phyloP scores from a whole-genome alignment of 306 rosid species.

The Chamaecrista fasciculata region DNA sequence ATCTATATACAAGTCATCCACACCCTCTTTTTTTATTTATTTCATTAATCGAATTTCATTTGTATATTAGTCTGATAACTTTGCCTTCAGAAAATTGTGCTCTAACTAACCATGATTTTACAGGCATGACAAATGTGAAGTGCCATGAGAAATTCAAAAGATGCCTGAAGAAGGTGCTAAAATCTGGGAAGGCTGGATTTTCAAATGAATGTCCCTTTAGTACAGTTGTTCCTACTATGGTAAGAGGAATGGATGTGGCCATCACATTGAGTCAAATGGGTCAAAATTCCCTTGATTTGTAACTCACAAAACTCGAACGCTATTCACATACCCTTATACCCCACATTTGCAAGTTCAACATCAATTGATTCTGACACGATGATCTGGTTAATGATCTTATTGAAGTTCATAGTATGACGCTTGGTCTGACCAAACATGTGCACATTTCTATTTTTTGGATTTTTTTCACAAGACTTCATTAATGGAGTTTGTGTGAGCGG shows the following conservation, averaged over 20 bases:
- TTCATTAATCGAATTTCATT: no score
- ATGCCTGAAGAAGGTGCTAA: conserved; percentile 61
- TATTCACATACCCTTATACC: no score
- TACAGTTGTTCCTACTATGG: conserved; percentile 67
- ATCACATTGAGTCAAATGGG: conserved; percentile 69
- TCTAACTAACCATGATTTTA: conserved; percentile 24
- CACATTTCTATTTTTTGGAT: neutral
- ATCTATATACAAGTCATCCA: no score
- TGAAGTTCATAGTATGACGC: neutral
- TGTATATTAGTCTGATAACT: neutral
- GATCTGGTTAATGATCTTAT: conserved; percentile 22
- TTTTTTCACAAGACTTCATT: neutral
- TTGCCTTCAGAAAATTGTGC: neutral
- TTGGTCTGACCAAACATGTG: neutral
- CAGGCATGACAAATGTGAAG: conserved; percentile 65
- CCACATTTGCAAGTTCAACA: neutral
- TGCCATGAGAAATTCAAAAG: conserved; percentile 72
- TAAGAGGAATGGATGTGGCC: conserved; percentile 85
- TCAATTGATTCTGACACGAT: neutral
- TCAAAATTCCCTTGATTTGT: neutral
- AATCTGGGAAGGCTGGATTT: conserved; percentile 78
- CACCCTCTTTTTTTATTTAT: no score
- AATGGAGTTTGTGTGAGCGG: neutral
- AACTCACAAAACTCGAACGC: neutral
- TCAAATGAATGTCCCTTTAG: conserved; percentile 58